These are phyloP conservation scores for Linderniella brevidens DNA, from an alignment of 257 asterid species.

Conservation along the genomic window DNA sequence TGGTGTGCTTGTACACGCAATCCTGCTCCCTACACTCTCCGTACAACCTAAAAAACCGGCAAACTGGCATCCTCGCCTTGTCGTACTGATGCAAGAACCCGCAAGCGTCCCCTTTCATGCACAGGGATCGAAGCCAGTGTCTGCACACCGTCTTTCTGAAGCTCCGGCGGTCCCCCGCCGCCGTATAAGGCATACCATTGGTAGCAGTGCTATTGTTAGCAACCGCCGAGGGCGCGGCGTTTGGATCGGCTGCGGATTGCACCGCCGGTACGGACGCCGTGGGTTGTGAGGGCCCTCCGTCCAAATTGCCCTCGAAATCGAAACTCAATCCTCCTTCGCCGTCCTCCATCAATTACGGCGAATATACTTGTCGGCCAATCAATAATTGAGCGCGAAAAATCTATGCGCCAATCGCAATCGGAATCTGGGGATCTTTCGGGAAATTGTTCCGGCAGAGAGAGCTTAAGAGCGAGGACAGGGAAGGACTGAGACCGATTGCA, in stretches of 20 bases:
- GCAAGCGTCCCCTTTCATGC: conserved; percentile 89
- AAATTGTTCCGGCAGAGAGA: too few relatives aligned
- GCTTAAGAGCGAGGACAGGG: too few relatives aligned
- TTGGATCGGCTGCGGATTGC: conserved; percentile 26
- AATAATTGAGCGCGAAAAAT: too few relatives aligned
- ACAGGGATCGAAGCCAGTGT: conserved; percentile 74
- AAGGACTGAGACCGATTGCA: too few relatives aligned
- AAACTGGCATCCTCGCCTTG: conserved; percentile 80
- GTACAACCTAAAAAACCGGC: conserved; percentile 60
- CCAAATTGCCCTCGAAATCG: conserved; percentile 86
- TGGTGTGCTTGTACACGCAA: conserved; percentile 84
- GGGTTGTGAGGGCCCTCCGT: conserved; percentile 52
- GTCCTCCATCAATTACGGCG: conserved; percentile 42
- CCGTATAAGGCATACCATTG: conserved; percentile 19
- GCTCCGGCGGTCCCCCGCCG: conserved; percentile 44
- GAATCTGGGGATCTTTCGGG: too few relatives aligned
- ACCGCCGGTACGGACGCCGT: conserved; percentile 70
- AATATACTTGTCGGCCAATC: too few relatives aligned
- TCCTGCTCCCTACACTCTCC: conserved; percentile 97
- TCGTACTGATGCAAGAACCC: conserved; percentile 89
- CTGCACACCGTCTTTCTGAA: conserved; percentile 86
- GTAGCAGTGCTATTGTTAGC: conserved; percentile 14
- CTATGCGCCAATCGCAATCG: too few relatives aligned
- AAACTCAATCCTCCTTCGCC: conserved; percentile 87
- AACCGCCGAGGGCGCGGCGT: conserved; percentile 13